Evolutionary conservation across 75 land plant genomes (phyloP).

Genomic region (Selaginella tamariscina): DNA sequence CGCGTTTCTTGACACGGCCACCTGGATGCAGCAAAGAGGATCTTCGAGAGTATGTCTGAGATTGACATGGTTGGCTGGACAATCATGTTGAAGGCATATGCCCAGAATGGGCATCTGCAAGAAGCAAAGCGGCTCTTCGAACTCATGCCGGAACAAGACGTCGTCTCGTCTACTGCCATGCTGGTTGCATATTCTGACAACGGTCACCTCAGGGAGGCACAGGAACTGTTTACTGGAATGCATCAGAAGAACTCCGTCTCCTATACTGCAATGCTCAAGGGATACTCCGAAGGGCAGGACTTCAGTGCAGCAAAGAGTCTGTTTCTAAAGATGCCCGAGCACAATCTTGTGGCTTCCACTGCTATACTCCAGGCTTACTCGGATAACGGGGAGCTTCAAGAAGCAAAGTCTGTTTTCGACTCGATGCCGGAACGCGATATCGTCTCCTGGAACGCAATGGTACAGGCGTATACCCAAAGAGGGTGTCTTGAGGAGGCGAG

Average conservation of each 20-base stretch:
- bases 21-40: neutral
- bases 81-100: neutral
- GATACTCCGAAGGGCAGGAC: neutral
- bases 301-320: neutral
- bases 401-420: neutral
- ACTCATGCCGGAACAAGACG: neutral
- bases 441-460: neutral
- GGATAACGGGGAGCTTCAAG: neutral
- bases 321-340: neutral
- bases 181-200: neutral
- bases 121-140: neutral
- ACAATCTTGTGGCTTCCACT: neutral
- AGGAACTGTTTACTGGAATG: neutral
- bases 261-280: neutral
- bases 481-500: neutral
- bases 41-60: neutral
- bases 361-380: neutral
- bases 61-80: neutral
- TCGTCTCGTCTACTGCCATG: neutral
- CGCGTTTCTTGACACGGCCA: neutral
- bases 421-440: neutral
- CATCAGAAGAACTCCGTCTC: neutral
- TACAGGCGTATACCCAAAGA: neutral
- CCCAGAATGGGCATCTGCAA: constrained; percentile 7
- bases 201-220: neutral